Conservation (phyloP, 2,329 filamentous ascomycete genomes). For the Diaporthe caulivora region DNA sequence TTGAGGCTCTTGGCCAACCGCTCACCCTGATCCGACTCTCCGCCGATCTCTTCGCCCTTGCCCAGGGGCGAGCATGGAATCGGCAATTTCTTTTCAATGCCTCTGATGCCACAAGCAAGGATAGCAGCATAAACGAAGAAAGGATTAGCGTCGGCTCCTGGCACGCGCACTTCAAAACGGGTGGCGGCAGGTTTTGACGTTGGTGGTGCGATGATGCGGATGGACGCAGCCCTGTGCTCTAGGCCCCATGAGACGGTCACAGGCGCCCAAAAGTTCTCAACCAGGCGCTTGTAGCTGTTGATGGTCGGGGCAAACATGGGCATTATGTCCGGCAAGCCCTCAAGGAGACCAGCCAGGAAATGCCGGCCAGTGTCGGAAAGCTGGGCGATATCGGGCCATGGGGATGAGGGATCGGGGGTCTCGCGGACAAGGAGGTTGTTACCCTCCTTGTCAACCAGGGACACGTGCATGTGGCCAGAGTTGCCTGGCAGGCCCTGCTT, state of each 20-base stretch:
- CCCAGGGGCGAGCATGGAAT: slow-evolving; percentile 86
- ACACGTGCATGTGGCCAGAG: slow-evolving; percentile 95
- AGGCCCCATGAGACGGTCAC: slow-evolving; percentile 98
- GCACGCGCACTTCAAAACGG: slow-evolving; percentile 91
- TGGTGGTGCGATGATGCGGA: slow-evolving; percentile 90
- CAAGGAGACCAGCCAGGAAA: slow-evolving; percentile 91
- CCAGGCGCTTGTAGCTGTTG: slow-evolving; percentile 97
- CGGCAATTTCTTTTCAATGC: slow-evolving; percentile 90
- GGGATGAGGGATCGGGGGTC: slow-evolving; percentile 76
- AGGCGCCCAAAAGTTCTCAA: slow-evolving; percentile 99
- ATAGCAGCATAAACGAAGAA: slow-evolving; percentile 89
- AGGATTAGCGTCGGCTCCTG: slow-evolving; percentile 94
- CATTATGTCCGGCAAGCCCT: slow-evolving; percentile 95
- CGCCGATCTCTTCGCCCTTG: slow-evolving; percentile 85
- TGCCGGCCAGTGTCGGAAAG: slow-evolving; percentile 91
- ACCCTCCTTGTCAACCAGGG: slow-evolving; percentile 82
- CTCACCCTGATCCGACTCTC: slow-evolving; percentile 76
- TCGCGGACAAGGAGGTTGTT: slow-evolving; percentile 87
- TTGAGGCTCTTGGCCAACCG: slow-evolving; percentile 86
- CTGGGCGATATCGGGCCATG: slow-evolving; percentile 80
- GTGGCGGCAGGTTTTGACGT: slow-evolving; percentile 87
- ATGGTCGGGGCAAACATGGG: slow-evolving; percentile 93
- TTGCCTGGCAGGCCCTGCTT: slow-evolving; percentile 92
- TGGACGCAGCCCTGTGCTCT: slow-evolving; percentile 92
- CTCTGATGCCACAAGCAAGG: slow-evolving; percentile 88